Evolutionary conservation across 352 stramenopile species (phyloP), one percentile per base, ranked within the genome.

Genomic region (Elongisporangium prolatum): DNA sequence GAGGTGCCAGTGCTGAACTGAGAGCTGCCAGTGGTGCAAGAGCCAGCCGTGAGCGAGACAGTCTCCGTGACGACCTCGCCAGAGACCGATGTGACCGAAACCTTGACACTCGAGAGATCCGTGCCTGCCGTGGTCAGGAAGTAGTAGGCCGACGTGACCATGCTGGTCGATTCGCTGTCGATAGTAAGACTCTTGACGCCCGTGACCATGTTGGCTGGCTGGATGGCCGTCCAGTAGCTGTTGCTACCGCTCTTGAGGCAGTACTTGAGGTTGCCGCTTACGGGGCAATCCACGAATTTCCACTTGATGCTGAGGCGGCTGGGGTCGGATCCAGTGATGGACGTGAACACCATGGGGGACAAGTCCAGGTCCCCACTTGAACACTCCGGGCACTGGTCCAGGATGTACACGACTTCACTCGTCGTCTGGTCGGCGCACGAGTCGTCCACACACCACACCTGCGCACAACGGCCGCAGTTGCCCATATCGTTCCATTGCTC

Each of bases 311-410:
- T 77, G 50, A 81, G 61, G 4, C 80, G 80, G 49, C 73, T 75
- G 6, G 77, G 76, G n/a, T 68, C 62, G 24, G 72, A 74, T 16
- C 84, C 84, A 24, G 84, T 93, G 60, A 93, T 75, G 22, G 74
- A 67, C 40, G 70, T 77, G 66, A 86, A 93, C 24, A 93, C 77
- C 0, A 67, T 75, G 9, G 79, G 76, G 28, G 80, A 90, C 61
- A 93, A 59, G 52, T 93, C 84, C 9, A 93, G 62, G 8, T 84
- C 84, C 44, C 84, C 84, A 21, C 79, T 56, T 47, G 63, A 74
- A 61, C 81, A 93, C 57, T 90, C 81, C 1, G 84, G 84, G 49
- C 84, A 93, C 4, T 76, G 77, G 54, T 93, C 81, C 13, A 89
- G 64, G 54, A 93, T 79, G 56, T 93, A 71, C 16, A 90, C 73